Percentiles rank a stretch among this genome's conserved stretches.
Conservation (phyloP, 192 early-diverging fungal species). For the Umbelopsis isabellina region DNA sequence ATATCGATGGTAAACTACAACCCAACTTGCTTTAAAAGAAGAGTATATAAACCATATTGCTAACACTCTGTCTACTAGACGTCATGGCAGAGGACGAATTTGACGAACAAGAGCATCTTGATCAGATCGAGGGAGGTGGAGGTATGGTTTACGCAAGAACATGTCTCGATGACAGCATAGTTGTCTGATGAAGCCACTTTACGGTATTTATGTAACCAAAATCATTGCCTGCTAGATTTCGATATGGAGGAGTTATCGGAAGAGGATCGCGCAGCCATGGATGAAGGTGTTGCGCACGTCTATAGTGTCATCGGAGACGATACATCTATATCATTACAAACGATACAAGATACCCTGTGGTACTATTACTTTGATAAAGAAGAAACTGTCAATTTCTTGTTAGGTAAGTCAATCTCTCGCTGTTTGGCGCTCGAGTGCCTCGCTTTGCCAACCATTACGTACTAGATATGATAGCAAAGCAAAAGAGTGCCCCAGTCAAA, state of each 20-base stretch:
- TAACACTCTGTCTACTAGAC: conserved; percentile 29
- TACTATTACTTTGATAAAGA: conserved; percentile 74
- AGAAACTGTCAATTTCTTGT: conserved; percentile 65
- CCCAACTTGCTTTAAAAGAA: background rate
- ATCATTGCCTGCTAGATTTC: background rate
- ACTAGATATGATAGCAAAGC: conserved; percentile 40
- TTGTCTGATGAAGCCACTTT: background rate
- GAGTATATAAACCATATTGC: background rate
- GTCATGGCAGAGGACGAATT: conserved; percentile 55
- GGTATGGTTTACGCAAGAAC: too few relatives aligned
- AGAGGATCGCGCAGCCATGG: conserved; percentile 47
- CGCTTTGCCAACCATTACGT: background rate
- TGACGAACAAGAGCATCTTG: conserved; percentile 38
- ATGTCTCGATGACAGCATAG: background rate
- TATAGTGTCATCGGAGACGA: conserved; percentile 60
- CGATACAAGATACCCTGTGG: conserved; percentile 75
- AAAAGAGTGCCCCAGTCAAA: conserved; percentile 27
- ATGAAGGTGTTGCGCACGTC: conserved; percentile 61
- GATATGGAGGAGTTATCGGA: conserved; percentile 29
- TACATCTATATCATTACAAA: conserved; percentile 56
- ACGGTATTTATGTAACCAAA: background rate
- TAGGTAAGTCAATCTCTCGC: conserved; percentile 55
- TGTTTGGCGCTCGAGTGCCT: background rate
- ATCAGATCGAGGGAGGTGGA: too few relatives aligned
- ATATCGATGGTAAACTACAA: conserved; percentile 47